These are phyloP conservation scores for Neonectria neomacrospora DNA, from an alignment of 2,329 filamentous ascomycete species.

Conservation along the genomic window DNA sequence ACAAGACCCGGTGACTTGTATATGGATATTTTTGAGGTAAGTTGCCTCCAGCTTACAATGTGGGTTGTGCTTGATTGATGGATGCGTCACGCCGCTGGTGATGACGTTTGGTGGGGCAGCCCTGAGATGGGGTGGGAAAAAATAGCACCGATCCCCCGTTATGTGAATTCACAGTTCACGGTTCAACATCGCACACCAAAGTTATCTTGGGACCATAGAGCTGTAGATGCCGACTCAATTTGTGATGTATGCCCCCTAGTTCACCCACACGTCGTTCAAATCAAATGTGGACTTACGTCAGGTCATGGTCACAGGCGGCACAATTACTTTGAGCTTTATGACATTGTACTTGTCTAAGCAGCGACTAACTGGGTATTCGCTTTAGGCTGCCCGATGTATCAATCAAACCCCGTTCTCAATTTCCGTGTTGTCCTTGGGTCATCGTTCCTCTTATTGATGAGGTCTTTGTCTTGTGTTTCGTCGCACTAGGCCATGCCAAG, in stretches of 20 bases:
- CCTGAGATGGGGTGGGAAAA: slow-evolving; percentile 18
- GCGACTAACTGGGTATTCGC: background rate
- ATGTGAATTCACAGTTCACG: background rate
- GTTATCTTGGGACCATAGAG: too few relatives aligned
- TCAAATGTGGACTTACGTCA: background rate
- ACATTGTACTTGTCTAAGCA: slow-evolving; percentile 30
- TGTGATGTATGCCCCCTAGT: too few relatives aligned
- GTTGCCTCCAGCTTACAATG: background rate
- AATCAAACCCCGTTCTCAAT: slow-evolving; percentile 36
- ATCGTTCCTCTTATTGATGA: slow-evolving; percentile 38
- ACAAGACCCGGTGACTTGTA: background rate
- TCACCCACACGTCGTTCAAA: background rate
- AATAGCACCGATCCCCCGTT: slow-evolving; percentile 5
- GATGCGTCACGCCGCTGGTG: slow-evolving; percentile 39
- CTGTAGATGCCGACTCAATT: too few relatives aligned
- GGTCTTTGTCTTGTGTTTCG: slow-evolving; percentile 37
- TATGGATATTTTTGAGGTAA: background rate
- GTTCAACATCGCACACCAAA: background rate
- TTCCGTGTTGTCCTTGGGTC: slow-evolving; percentile 30
- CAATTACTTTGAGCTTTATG: slow-evolving; percentile 29
- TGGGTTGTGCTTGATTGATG: slow-evolving; percentile 4
- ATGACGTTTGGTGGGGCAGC: slow-evolving; percentile 42
- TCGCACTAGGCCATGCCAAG: slow-evolving; percentile 39
- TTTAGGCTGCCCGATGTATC: slow-evolving; percentile 14
- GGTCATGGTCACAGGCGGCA: background rate